A percentile compares a stretch with the other conserved stretches of the same genome.
Conservation (phyloP, 441 rosid species). For the Erysimum pusillum region DNA sequence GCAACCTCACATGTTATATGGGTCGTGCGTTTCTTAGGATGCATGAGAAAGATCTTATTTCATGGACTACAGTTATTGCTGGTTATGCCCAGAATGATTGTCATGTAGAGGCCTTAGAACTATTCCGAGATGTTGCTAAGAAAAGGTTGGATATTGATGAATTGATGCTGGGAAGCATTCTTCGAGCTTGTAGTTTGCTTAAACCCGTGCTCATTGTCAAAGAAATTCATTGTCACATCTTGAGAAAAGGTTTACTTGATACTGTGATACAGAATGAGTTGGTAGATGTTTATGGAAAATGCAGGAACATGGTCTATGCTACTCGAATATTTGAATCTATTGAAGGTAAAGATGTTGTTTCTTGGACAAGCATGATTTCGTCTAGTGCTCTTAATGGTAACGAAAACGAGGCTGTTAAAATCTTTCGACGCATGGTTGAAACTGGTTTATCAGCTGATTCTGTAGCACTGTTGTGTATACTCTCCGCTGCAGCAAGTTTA, state of each 20-base stretch:
- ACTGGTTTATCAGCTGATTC: constrained; percentile 66
- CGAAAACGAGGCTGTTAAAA: constrained; percentile 68
- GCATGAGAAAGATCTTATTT: constrained; percentile 68
- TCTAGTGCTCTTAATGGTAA: constrained; percentile 66
- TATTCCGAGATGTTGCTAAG: constrained; percentile 60
- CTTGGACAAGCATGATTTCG: constrained; percentile 95
- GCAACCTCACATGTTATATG: constrained; percentile 62
- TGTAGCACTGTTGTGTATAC: constrained; percentile 61
- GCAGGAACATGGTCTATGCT: constrained; percentile 65
- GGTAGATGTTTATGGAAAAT: constrained; percentile 74
- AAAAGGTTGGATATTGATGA: constrained; percentile 59
- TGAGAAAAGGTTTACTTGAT: constrained; percentile 69
- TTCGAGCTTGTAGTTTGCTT: constrained; percentile 66
- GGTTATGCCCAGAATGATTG: constrained; percentile 76
- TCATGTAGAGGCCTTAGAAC: constrained; percentile 56
- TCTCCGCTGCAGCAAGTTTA: constrained; percentile 73
- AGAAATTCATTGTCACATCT: constrained; percentile 72
- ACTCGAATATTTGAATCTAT: constrained; percentile 58
- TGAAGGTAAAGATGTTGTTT: constrained; percentile 70
- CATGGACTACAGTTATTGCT: constrained; percentile 84
- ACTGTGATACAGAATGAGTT: constrained; percentile 65
- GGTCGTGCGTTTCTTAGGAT: constrained; percentile 63
- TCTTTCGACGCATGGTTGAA: constrained; percentile 61
- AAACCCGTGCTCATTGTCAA: constrained; percentile 55
- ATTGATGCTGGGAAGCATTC: constrained; percentile 81